Conservation (phyloP, 2,329 filamentous ascomycete species). For the Fusarium sp. region DNA sequence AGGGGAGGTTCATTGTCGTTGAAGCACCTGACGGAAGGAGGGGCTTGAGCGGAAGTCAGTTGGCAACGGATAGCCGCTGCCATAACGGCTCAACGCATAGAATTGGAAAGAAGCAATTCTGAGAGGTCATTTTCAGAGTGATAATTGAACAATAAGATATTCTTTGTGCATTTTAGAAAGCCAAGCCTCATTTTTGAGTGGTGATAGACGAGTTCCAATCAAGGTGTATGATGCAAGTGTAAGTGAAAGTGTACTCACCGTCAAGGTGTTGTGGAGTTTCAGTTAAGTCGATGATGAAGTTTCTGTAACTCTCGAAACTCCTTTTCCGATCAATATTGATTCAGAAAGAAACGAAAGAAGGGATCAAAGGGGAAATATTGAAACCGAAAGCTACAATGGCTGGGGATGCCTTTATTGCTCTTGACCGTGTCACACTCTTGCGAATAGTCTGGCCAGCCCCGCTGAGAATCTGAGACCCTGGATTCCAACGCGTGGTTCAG, state of each 20-base stretch:
- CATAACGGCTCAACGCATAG: constrained; percentile 17
- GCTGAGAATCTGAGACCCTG: constrained; percentile 42
- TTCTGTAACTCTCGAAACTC: constrained; percentile 17
- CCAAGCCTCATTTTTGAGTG: not conserved
- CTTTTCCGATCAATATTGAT: constrained; percentile 30
- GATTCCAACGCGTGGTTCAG: constrained; percentile 43
- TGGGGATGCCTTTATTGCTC: constrained; percentile 42
- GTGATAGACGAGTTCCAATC: constrained; percentile 15
- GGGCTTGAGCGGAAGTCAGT: not conserved
- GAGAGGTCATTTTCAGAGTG: not conserved
- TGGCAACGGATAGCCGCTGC: constrained; percentile 27
- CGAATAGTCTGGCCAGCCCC: constrained; percentile 38
- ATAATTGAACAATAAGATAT: not conserved
- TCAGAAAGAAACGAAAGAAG: constrained; percentile 23
- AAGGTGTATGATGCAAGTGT: constrained; percentile 1
- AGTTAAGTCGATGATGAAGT: constrained; percentile 1
- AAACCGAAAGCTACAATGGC: constrained; percentile 31
- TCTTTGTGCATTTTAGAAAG: not conserved
- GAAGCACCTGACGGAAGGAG: constrained; percentile 27
- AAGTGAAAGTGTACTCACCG: constrained; percentile 34
- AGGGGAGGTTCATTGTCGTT: constrained; percentile 11
- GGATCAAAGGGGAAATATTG: constrained; percentile 34
- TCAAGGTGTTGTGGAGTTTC: constrained; percentile 8
- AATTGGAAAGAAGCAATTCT: not conserved
- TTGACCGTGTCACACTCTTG: constrained; percentile 21